Base-by-base conservation (phyloP, 2,329 filamentous ascomycete genomes). In the Aspergillus thermomutatus region DNA sequence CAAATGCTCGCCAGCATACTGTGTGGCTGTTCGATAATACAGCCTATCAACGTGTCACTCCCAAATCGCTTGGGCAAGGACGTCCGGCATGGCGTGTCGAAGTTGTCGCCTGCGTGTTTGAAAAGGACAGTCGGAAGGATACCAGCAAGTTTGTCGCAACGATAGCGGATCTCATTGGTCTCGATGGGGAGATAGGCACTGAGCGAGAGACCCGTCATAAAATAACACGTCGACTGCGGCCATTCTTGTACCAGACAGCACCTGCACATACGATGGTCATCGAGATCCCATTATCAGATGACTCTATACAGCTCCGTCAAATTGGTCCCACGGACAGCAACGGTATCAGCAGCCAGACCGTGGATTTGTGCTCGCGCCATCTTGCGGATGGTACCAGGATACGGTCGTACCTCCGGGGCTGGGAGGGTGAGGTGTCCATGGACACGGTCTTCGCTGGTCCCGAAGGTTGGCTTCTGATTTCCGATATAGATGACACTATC, bases 401-500 rank as follows among this genome's bases (percentile, higher is more conserved):
- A 0, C 77, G 64, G 10, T 68, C 72, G 2, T 66, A 61, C 17
- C 57, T 71, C 19, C 65, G 66, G 2, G 54, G 65, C 10, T 72
- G 66, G 54, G 60, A 55, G 25, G 54, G 60, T n/a, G 56, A 53
- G 1, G 85, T 87, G 0, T 67, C 85, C 43, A 87, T 89, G 81
- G 83, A 83, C 58, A 96, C 91, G 0, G 82, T 86, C 19, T 92
- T 89, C 67, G 89, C 90, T 0, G 86, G 85, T 19, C 84, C 88
- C 0, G 85, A 89, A 49, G 92, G 93, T 7, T 97, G 92, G 92
- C 85, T 85, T 11, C 77, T 97, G 11, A 87, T 97, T 61, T 93
- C 89, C 41, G 93, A 97, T 66, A 85, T 97, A 63, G 94, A 97
- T 69, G 93, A 97, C 74, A 96, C 92, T 0, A 96, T 97, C 79